A percentile compares a stretch with the other conserved stretches of the same genome.
phyloP scores from a whole-genome alignment of 768 basidiomycete genomes.

The Kwoniella pini region DNA sequence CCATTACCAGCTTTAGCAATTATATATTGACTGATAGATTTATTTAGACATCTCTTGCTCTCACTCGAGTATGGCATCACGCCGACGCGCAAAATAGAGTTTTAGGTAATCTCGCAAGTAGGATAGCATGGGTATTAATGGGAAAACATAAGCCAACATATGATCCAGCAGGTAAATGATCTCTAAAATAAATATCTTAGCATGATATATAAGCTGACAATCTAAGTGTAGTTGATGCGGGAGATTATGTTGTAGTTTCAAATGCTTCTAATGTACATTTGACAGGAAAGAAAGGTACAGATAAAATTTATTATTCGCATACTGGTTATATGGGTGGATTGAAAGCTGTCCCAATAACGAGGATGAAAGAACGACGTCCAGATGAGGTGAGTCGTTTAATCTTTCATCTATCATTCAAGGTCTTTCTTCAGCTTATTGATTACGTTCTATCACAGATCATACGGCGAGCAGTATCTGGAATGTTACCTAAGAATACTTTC shows the following conservation, averaged over 20 bases:
- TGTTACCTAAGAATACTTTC: constrained; percentile 98
- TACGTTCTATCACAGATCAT: constrained; percentile 67
- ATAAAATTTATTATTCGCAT: constrained; percentile 84
- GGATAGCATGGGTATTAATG: constrained; percentile 94
- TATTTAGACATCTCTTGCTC: constrained; percentile 84
- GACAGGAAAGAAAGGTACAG: constrained; percentile 83
- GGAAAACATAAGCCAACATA: constrained; percentile 99
- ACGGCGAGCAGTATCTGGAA: constrained; percentile 91
- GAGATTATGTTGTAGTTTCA: constrained; percentile 96
- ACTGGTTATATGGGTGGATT: constrained; percentile 90
- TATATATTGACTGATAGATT: not conserved
- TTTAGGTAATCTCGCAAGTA: constrained; percentile 90
- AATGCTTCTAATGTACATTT: constrained; percentile 80
- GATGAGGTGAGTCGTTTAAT: constrained; percentile 69
- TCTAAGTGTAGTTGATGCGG: constrained; percentile 75
- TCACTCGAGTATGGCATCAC: constrained; percentile 94
- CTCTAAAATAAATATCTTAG: not conserved
- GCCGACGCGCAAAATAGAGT: constrained; percentile 86
- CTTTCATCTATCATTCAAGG: no score
- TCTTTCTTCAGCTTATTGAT: not conserved
- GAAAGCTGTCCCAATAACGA: constrained; percentile 82
- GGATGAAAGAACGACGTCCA: constrained; percentile 80
- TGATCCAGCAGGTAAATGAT: constrained; percentile 75
- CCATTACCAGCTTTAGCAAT: not conserved
- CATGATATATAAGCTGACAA: not conserved